These are phyloP conservation scores for Hapsidospora chrysogenum DNA, from an alignment of 495 filamentous ascomycete genomes.

Conservation along the genomic window DNA sequence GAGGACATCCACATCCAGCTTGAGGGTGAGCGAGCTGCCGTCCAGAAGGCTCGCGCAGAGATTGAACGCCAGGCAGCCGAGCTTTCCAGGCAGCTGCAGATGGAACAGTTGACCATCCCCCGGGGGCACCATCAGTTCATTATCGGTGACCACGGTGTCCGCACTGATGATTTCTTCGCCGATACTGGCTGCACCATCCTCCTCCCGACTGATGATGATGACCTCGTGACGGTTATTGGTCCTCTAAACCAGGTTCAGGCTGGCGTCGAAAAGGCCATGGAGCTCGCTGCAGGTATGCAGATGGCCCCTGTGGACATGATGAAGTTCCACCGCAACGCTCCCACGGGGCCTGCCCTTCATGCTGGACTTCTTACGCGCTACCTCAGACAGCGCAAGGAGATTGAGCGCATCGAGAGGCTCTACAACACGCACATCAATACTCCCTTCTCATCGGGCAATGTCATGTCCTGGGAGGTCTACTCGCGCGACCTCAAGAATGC, in stretches of 20 bases:
- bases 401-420: conserved; percentile 58
- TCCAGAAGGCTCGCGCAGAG: conserved; percentile 58
- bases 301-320: conserved; percentile 62
- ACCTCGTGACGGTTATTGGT: conserved; percentile 71
- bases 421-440: conserved; percentile 72
- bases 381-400: conserved; percentile 54
- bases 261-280: conserved; percentile 63
- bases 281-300: conserved; percentile 69
- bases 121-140: conserved; percentile 81
- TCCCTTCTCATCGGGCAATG: conserved; percentile 41
- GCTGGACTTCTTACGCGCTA: conserved; percentile 76
- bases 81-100: conserved; percentile 48
- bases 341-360: conserved; percentile 52
- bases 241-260: conserved; percentile 51
- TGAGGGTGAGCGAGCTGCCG: conserved; percentile 69
- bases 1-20: conserved; percentile 59
- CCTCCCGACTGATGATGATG: conserved; percentile 55
- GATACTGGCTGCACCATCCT: conserved; percentile 85
- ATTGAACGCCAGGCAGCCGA: conserved; percentile 63
- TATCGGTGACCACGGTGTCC: conserved; percentile 59
- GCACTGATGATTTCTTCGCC: conserved; percentile 68
- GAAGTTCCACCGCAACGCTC: conserved; percentile 56
- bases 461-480: conserved; percentile 70
- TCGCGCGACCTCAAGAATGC: conserved; percentile 69
- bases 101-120: conserved; percentile 58